A percentile compares a stretch with the other conserved stretches of the same genome.
Evolutionary conservation across 805 yeast species (phyloP).

Genomic region (Metschnikowia cubensis): DNA sequence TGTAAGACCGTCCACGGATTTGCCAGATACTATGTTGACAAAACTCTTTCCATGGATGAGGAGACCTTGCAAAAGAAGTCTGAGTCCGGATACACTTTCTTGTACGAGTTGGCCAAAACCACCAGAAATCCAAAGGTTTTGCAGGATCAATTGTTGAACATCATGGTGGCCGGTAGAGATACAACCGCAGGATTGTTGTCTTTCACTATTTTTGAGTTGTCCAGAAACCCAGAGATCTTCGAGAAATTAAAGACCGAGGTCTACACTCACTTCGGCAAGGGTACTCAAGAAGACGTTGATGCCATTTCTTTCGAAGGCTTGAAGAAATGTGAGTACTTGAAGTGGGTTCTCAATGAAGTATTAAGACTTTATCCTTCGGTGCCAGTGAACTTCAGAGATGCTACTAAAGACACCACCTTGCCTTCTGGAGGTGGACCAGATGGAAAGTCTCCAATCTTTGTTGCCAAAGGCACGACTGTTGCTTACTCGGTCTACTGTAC

Average conservation of each 20-base stretch:
- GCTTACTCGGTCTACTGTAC: conserved; percentile 15
- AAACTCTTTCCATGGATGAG: conserved; percentile 15
- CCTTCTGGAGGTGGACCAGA: conserved; percentile 28
- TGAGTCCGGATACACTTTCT: conserved; percentile 29
- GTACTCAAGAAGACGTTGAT: conserved; percentile 25
- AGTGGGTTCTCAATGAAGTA: conserved; percentile 33
- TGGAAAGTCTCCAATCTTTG: conserved; percentile 17
- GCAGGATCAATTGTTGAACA: conserved; percentile 38
- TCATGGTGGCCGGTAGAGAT: conserved; percentile 41
- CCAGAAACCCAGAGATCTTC: conserved; percentile 32
- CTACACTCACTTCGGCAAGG: conserved; percentile 28
- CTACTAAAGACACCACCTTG: conserved; percentile 21
- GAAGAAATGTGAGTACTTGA: conserved; percentile 37
- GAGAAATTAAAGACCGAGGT: conserved; percentile 30
- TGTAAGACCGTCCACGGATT: conserved; percentile 25
- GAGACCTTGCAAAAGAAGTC: conserved; percentile 16
- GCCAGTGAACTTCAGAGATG: conserved; percentile 21
- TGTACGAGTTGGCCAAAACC: conserved; percentile 37
- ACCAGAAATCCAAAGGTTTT: conserved; percentile 34
- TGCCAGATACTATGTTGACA: conserved; percentile 17
- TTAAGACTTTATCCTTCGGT: conserved; percentile 36
- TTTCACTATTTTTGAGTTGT: conserved; percentile 31
- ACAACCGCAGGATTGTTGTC: conserved; percentile 40
- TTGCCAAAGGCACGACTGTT: conserved; percentile 19
- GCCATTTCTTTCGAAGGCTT: conserved; percentile 36